These are phyloP conservation scores for Escovopsis weberi DNA, from an alignment of 2,329 filamentous ascomycete genomes.

Conservation along the genomic window DNA sequence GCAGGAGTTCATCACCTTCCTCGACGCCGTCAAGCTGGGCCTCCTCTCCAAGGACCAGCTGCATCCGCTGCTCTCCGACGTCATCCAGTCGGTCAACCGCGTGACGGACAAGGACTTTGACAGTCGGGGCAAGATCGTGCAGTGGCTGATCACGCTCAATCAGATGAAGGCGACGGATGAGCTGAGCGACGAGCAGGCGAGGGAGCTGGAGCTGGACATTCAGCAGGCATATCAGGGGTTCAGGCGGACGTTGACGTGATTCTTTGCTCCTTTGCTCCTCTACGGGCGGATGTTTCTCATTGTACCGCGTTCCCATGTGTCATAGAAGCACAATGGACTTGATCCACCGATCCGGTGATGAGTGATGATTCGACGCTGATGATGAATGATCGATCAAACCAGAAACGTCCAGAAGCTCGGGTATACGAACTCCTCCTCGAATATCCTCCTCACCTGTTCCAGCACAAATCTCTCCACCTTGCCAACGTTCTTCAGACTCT, in stretches of 20 bases:
- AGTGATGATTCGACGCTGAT: too few species aligned
- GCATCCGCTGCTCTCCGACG: conserved; percentile 87
- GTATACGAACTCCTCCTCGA: conserved; percentile 97
- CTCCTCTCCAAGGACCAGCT: conserved; percentile 89
- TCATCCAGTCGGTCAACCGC: conserved; percentile 94
- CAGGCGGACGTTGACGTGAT: conserved; percentile 56
- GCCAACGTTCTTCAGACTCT: conserved; percentile 93
- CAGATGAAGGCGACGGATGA: conserved; percentile 96
- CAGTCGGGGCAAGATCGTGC: conserved; percentile 89
- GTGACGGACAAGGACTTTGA: conserved; percentile 94
- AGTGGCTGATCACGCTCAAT: conserved; percentile 94
- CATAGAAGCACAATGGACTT: too few species aligned
- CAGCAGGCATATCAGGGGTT: conserved; percentile 91
- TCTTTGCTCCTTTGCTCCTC: neutral
- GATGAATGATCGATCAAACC: conserved; percentile 35
- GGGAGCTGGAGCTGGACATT: conserved; percentile 86
- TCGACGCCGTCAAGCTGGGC: conserved; percentile 86
- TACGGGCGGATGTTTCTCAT: neutral
- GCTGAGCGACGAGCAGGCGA: conserved; percentile 69
- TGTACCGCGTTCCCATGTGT: too few species aligned
- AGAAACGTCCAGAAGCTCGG: conserved; percentile 98
- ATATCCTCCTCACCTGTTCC: conserved; percentile 90
- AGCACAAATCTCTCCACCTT: conserved; percentile 97
- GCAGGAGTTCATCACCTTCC: conserved; percentile 96
- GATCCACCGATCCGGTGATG: too few species aligned